Percentiles rank a stretch among this genome's conserved stretches.
phyloP scores from a whole-genome alignment of 2,329 filamentous ascomycete genomes.

The Trichophyton equinum region DNA sequence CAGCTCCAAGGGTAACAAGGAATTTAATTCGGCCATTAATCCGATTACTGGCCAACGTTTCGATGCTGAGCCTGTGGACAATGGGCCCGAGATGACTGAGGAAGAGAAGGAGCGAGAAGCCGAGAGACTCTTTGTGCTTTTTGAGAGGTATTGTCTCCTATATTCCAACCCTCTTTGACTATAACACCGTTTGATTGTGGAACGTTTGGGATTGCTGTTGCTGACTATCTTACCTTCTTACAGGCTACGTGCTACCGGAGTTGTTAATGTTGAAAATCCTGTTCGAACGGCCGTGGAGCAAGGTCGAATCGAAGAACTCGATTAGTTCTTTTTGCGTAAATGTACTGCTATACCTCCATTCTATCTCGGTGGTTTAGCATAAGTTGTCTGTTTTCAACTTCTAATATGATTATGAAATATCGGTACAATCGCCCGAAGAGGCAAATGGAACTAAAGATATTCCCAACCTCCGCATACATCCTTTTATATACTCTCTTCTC shows the following conservation, averaged over 20 bases:
- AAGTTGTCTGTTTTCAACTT: background rate
- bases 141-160: conserved; percentile 52
- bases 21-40: conserved; percentile 47
- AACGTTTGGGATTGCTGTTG: background rate
- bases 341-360: background rate
- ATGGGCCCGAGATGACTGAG: conserved; percentile 63
- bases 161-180: background rate
- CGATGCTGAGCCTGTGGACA: conserved; percentile 50
- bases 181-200: background rate
- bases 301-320: conserved; percentile 58
- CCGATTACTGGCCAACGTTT: conserved; percentile 77
- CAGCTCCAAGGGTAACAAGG: conserved; percentile 24
- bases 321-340: conserved; percentile 19
- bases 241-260: conserved; percentile 58
- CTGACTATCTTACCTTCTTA: background rate
- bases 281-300: conserved; percentile 56
- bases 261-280: conserved; percentile 68
- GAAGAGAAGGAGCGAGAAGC: conserved; percentile 90
- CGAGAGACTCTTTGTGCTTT: conserved; percentile 77
- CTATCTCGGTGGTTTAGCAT: background rate
- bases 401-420: background rate
- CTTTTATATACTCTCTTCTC: background rate
- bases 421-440: background rate
- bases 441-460: too few species aligned
- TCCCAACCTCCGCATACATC: background rate